Conservation (phyloP, 768 basidiomycete genomes). For the Terana coerulea region DNA sequence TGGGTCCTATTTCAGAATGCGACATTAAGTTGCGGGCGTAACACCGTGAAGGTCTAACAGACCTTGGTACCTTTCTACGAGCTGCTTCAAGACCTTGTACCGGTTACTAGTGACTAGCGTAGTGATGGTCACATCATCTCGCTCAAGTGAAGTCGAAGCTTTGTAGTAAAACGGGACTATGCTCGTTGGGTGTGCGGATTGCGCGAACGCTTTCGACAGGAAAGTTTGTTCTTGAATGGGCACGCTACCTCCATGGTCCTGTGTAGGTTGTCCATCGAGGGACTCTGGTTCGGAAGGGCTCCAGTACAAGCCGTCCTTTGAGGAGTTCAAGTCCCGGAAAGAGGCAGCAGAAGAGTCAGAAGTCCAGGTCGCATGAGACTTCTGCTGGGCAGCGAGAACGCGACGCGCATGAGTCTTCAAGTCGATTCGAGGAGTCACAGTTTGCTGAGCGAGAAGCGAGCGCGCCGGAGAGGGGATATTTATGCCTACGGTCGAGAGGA, state of each 20-base stretch:
- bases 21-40: slow-evolving; percentile 1
- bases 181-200: slow-evolving; percentile 67
- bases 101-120: slow-evolving; percentile 81
- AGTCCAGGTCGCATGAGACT: slow-evolving; percentile 8
- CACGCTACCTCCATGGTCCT: slow-evolving; percentile 11
- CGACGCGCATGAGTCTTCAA: slow-evolving; percentile 11
- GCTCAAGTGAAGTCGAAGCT: slow-evolving; percentile 50
- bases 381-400: slow-evolving; percentile 9
- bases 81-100: slow-evolving; percentile 63
- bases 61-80: slow-evolving; percentile 82
- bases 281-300: neutral
- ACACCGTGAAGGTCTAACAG: slow-evolving; percentile 13
- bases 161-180: slow-evolving; percentile 82
- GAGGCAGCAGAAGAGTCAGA: neutral
- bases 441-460: neutral
- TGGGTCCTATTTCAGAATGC: slow-evolving; percentile 56
- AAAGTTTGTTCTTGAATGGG: slow-evolving; percentile 47
- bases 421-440: slow-evolving; percentile 7
- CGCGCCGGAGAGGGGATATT: neutral
- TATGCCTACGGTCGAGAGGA: neutral
- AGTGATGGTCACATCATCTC: slow-evolving; percentile 77
- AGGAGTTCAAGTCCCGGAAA: neutral
- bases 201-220: slow-evolving; percentile 66
- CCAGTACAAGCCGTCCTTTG: slow-evolving; percentile 3
- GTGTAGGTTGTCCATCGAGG: neutral